Evolutionary conservation across 2,329 filamentous ascomycete species (phyloP), one percentile per base, ranked within the genome.

Genomic region (Huntiella abstrusa): DNA sequence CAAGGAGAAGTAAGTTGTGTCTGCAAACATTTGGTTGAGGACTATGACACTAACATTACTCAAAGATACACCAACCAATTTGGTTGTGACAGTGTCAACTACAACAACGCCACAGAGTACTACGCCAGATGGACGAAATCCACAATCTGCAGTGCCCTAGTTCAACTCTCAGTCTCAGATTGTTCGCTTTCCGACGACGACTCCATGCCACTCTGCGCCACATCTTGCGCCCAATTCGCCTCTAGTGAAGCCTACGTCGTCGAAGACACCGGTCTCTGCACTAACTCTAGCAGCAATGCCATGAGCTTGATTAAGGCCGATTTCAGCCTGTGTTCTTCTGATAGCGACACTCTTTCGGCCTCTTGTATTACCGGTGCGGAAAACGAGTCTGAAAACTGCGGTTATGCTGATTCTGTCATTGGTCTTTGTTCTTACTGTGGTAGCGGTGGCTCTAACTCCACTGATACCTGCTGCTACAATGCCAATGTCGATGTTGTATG

Each of bases 121-220:
- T 98, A 98, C 63, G 88, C 91, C 42, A 80, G 91, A 55, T 98
- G 88, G 63, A 93, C 88, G 4, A 91, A 77, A 41, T 91, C 83
- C 51, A 80, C 92, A 52, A 72, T 98, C 53, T 98, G 91, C 70
- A 96, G 92, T 67, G 73, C 83, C 53, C 82, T 98, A 57, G 75
- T 98, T 43, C 91, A 98, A 62, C 87, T 85, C 58, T 96, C 91
- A 4, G 76, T 80, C 55, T 58, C 64, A 8, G 58, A 70, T 19
- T 98, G 91, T 62, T 62, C 65, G 15, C 64, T 92, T 40, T 71
- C 78, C 0, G 60, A 68, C n/a, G 63, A 69, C 28, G 65, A 78
- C 37, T 75, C 83, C 4, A 68, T 69, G 49, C 86, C 91, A 2
- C 67, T 96, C 12, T 98, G 91, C 61, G 91, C 88, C 40, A 81